Evolutionary conservation across 257 asterid genomes (phyloP).

Genomic region (Primulina eburnea): DNA sequence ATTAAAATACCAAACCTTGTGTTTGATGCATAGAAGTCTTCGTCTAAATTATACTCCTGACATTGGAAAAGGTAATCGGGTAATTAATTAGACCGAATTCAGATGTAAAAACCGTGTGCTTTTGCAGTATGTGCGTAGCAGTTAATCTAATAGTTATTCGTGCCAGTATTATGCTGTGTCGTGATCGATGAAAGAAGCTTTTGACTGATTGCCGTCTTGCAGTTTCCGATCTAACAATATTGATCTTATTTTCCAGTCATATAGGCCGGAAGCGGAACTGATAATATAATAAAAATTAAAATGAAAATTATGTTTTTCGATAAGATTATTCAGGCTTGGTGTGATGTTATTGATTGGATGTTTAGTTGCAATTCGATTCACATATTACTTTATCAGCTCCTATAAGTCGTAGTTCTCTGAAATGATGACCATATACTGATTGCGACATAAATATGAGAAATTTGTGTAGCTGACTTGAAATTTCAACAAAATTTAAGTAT

Average conservation of each 20-base stretch:
- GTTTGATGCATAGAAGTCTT: background rate
- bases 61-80: background rate
- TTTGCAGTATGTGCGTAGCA: background rate
- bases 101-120: background rate
- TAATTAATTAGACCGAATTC: background rate
- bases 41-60: background rate
- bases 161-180: background rate
- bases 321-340: background rate
- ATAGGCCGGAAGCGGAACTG: background rate
- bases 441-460: background rate
- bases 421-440: background rate
- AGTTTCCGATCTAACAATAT: background rate
- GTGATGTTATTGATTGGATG: background rate
- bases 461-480: background rate
- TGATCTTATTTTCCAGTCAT: background rate
- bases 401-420: background rate
- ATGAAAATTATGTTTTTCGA: no score
- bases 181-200: no score
- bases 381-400: background rate
- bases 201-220: background rate
- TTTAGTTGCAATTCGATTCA: background rate
- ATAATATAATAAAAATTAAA: no score
- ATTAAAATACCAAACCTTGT: background rate
- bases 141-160: background rate
- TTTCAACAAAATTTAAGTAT: background rate